Percentiles rank a stretch among this genome's conserved stretches.
These are phyloP conservation scores for Wickerhamiella azymoides DNA, from an alignment of 805 yeast species.

Conservation along the genomic window DNA sequence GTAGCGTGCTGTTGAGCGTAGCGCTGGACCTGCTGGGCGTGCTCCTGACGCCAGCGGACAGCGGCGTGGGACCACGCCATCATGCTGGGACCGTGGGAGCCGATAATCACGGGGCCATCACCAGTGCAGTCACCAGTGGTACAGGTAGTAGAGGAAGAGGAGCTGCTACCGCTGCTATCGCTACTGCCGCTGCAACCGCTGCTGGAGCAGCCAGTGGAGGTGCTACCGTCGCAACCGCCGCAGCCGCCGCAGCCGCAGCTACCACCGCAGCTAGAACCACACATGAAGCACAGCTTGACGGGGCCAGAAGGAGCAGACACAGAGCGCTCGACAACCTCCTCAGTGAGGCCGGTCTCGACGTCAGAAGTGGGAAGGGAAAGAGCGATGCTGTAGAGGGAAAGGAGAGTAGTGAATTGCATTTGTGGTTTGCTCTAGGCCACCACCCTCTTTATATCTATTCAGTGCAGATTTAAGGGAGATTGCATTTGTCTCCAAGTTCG, in stretches of 20 bases:
- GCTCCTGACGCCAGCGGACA: not conserved
- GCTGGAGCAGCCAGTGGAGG: not conserved
- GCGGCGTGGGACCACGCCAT: not conserved
- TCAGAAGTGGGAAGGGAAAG: not conserved
- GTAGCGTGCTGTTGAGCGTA: not conserved
- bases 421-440: not conserved
- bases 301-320: not conserved
- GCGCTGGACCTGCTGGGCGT: not conserved
- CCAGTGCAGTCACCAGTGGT: not conserved
- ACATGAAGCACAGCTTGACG: not conserved
- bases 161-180: not conserved
- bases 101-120: not conserved
- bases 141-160: not conserved
- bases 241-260: constrained; percentile 1
- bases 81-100: not conserved
- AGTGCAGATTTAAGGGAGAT: not conserved
- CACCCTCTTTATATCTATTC: not conserved
- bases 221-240: not conserved
- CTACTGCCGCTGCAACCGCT: not conserved
- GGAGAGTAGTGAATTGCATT: not conserved
- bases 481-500: not conserved
- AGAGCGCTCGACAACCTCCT: not conserved
- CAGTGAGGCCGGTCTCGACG: not conserved
- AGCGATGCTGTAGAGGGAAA: not conserved
- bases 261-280: not conserved